Percentiles rank a stretch among this genome's conserved stretches.
Evolutionary conservation across 2,329 filamentous ascomycete genomes (phyloP).

Genomic region (Colletotrichum theobromicola): DNA sequence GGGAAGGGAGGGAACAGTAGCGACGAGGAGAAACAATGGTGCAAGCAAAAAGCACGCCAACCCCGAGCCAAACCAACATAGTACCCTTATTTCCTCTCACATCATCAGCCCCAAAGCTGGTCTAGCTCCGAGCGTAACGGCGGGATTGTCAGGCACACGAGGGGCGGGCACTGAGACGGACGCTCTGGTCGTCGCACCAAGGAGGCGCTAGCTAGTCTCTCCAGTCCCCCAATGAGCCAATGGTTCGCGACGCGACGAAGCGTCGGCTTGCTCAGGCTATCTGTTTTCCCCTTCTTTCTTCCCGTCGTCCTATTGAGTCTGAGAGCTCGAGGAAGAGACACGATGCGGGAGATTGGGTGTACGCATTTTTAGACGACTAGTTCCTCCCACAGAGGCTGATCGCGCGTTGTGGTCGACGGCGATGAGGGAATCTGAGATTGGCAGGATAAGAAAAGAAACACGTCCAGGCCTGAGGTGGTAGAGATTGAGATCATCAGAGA

Average conservation of each 20-base stretch:
- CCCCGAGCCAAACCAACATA: not conserved
- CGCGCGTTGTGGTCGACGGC: not conserved
- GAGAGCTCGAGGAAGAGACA: not conserved
- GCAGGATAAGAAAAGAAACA: not conserved
- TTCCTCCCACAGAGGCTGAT: not conserved
- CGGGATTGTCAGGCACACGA: not conserved
- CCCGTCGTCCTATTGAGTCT: not conserved
- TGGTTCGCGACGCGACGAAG: not conserved
- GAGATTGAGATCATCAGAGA: not conserved
- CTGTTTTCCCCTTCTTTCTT: not conserved
- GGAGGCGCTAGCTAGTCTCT: not conserved
- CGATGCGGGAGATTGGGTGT: not conserved
- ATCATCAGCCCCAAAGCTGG: not conserved
- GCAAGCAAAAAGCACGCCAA: not conserved
- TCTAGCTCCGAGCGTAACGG: not conserved
- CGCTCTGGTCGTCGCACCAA: constrained; percentile 7
- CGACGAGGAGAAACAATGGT: not conserved
- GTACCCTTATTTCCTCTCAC: not conserved
- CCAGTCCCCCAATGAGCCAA: not conserved
- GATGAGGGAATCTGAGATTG: not conserved
- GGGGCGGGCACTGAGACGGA: not conserved
- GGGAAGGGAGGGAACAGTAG: not conserved
- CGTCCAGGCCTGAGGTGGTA: not conserved
- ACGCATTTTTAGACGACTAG: not conserved
- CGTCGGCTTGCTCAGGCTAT: not conserved